These are phyloP conservation scores for Senecio squalidus DNA, from an alignment of 140 eudicot species.

Conservation along the genomic window DNA sequence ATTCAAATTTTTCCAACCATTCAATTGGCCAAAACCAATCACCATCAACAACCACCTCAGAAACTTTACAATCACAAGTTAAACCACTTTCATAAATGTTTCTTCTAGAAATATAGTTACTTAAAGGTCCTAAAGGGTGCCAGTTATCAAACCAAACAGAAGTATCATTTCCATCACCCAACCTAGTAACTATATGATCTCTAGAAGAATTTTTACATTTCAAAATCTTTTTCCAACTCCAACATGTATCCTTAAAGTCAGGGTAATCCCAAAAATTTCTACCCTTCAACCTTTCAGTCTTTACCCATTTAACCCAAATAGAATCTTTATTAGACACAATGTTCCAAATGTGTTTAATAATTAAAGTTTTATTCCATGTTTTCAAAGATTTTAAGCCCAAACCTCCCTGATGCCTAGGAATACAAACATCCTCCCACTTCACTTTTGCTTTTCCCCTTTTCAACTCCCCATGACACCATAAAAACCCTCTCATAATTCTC, in stretches of 20 bases:
- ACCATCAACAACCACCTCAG: background rate
- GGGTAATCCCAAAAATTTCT: background rate
- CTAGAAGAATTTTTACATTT: background rate
- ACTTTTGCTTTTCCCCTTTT: background rate
- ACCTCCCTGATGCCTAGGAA: background rate
- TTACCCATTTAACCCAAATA: background rate
- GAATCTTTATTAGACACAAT: background rate
- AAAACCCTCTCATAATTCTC: background rate
- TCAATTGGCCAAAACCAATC: background rate
- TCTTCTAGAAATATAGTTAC: background rate
- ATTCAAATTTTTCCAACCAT: background rate
- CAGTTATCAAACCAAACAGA: background rate
- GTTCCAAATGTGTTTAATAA: background rate
- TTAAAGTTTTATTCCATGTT: background rate
- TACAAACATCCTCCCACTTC: background rate
- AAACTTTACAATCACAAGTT: background rate
- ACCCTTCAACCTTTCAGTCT: background rate
- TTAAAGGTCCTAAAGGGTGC: background rate
- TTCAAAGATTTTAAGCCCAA: background rate
- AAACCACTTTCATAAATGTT: background rate
- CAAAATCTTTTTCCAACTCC: background rate
- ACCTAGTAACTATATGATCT: background rate
- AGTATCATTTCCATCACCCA: background rate
- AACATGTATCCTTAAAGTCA: background rate
- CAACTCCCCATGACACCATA: background rate